Evolutionary conservation across 2,329 filamentous ascomycete genomes (phyloP).

Genomic region (Paradendryphiella salina): DNA sequence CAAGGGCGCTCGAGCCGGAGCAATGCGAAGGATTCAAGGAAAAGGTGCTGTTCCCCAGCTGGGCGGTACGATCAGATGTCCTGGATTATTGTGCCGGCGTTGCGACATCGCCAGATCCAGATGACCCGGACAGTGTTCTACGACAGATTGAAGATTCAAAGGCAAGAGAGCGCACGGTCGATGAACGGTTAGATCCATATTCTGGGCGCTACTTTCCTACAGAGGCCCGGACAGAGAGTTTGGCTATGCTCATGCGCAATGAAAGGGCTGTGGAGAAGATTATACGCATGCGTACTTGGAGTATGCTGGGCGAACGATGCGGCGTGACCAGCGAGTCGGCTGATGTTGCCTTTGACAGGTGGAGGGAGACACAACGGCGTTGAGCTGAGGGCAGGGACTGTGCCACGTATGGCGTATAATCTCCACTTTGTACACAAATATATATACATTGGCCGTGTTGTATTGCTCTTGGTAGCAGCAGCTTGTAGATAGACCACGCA

Average conservation of each 20-base stretch:
- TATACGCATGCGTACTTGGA: slow-evolving; percentile 81
- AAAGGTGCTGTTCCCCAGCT: slow-evolving; percentile 80
- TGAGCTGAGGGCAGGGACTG: not conserved
- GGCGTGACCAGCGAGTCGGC: slow-evolving; percentile 56
- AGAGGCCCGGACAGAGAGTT: slow-evolving; percentile 77
- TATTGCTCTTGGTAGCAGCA: too few relatives aligned
- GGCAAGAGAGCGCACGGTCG: slow-evolving; percentile 72
- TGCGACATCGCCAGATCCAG: slow-evolving; percentile 81
- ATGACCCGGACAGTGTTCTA: slow-evolving; percentile 76
- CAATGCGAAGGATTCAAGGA: slow-evolving; percentile 75
- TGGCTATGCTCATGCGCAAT: slow-evolving; percentile 73
- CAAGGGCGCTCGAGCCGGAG: slow-evolving; percentile 59
- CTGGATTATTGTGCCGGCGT: slow-evolving; percentile 88
- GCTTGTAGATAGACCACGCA: too few relatives aligned
- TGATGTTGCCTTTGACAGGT: slow-evolving; percentile 43
- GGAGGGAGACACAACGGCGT: slow-evolving; percentile 28
- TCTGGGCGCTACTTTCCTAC: slow-evolving; percentile 77
- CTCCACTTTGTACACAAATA: slow-evolving; percentile 12
- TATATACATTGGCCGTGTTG: not conserved
- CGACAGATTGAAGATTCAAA: slow-evolving; percentile 71
- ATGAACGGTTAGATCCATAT: slow-evolving; percentile 92
- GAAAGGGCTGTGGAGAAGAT: slow-evolving; percentile 78
- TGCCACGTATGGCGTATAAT: slow-evolving; percentile 6
- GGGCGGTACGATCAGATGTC: slow-evolving; percentile 81
- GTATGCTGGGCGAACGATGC: slow-evolving; percentile 75